Conservation (phyloP, 768 basidiomycete species). For the Trametes sanguinea region DNA sequence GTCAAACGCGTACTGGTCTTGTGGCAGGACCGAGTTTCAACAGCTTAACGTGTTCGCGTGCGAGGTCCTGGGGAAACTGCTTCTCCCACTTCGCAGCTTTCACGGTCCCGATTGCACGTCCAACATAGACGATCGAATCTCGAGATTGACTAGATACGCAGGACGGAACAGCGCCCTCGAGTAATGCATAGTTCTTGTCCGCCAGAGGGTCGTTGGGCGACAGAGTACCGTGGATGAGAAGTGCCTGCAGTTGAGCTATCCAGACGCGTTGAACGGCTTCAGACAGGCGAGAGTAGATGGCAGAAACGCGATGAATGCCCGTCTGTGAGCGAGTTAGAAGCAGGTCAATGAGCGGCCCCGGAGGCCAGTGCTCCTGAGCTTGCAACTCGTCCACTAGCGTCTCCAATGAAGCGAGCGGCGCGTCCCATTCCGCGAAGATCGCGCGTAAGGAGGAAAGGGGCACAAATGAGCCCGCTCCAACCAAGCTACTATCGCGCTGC, state of each 20-base stretch:
- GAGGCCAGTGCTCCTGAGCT: slow-evolving; percentile 55
- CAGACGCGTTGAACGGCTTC: slow-evolving; percentile 79
- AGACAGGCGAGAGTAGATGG: slow-evolving; percentile 71
- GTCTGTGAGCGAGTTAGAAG: slow-evolving; percentile 71
- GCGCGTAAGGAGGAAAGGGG: slow-evolving; percentile 84
- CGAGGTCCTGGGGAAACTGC: slow-evolving; percentile 69
- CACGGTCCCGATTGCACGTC: slow-evolving; percentile 83
- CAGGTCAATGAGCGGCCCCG: slow-evolving; percentile 82
- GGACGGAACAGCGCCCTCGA: slow-evolving; percentile 70
- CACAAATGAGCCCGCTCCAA: slow-evolving; percentile 81
- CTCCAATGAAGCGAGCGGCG: slow-evolving; percentile 73
- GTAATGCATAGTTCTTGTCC: slow-evolving; percentile 56
- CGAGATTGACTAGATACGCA: slow-evolving; percentile 71
- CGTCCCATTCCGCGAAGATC: slow-evolving; percentile 86
- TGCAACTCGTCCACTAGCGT: slow-evolving; percentile 65
- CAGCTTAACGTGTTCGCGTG: slow-evolving; percentile 63
- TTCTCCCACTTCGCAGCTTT: slow-evolving; percentile 78
- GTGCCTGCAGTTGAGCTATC: slow-evolving; percentile 80
- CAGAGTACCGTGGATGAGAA: slow-evolving; percentile 78
- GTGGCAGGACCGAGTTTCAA: slow-evolving; percentile 69
- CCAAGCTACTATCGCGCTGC: slow-evolving; percentile 69
- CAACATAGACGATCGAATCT: slow-evolving; percentile 85
- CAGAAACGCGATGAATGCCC: slow-evolving; percentile 74
- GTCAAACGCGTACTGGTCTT: slow-evolving; percentile 79
- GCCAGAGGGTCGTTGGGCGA: slow-evolving; percentile 63